Evolutionary conservation across 805 yeast species (phyloP), one percentile per base, ranked within the genome.

Genomic region (Blastobotrys parvus): DNA sequence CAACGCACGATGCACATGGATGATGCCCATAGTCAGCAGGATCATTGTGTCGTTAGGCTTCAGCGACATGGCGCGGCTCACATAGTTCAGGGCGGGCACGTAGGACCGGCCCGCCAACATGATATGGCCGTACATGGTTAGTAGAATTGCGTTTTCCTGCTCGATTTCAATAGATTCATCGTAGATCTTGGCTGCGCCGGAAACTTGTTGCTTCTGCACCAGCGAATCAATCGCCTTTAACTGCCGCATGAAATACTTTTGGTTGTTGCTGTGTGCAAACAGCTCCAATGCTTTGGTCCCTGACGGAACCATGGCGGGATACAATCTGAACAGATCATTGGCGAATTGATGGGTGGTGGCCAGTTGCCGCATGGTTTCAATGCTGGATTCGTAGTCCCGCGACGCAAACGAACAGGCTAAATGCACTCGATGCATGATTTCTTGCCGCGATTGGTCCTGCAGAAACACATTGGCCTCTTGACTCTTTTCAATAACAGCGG

Each of bases 1-100:
- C 79, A 89, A 81, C 0, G 97, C 83, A 35, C 97, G 72, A 54
- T 90, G 96, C 19, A 89, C 67, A 62, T 88, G 89, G 0, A 89
- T 78, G 33, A 92, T 61, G 0, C 92, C 97, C 36, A 84, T 67
- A 30, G 82, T 62, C 21, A 92, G 68, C 47, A 86, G 72, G 1
- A 92, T 67, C 67, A 87, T 75, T 1, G 97, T 94, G 49, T 90
- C 95, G 34, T 76, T 64, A 35, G 80, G 80, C 44, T 75, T 75
- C 19, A 76, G 72, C 41, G 72, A 72, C 57, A 83, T 82, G 3
- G 87, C 79, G 45, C 89, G 74, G 38, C 78, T 72, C 45, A 84
- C 68, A 58, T 90, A 89, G 18, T 82, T 84, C 45, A 90, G 66
- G 2, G 95, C 79, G 1, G 97, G 84, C 10, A 80, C 76, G 58